These are phyloP conservation scores for Allium fistulosum DNA, from an alignment of 106 monocot genomes.

Conservation along the genomic window DNA sequence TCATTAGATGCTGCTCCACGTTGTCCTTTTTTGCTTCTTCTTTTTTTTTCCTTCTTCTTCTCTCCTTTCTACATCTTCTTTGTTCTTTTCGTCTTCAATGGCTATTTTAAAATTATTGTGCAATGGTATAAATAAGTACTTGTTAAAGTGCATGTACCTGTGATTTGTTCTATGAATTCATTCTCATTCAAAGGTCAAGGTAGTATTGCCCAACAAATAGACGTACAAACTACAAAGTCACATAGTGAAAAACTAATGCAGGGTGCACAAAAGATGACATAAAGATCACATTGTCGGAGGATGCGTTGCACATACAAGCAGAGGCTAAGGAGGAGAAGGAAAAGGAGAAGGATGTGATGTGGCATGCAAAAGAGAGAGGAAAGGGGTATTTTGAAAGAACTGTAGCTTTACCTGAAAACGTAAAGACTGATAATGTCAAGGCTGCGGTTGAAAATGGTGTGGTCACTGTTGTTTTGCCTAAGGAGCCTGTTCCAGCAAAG, in stretches of 20 bases:
- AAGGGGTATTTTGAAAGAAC: slow-evolving; percentile 40
- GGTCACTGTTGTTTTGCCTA: slow-evolving; percentile 63
- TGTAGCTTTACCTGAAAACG: slow-evolving; percentile 50
- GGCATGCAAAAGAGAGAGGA: slow-evolving; percentile 55
- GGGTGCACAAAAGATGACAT: slow-evolving; percentile 67
- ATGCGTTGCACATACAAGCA: slow-evolving; percentile 48
- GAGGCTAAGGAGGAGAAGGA: slow-evolving; percentile 31
- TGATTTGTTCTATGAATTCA: no score
- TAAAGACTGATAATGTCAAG: slow-evolving; percentile 46
- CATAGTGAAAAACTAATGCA: neutral
- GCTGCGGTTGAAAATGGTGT: slow-evolving; percentile 76
- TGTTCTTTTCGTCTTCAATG: no score
- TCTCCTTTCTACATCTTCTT: no score
- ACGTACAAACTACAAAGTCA: neutral
- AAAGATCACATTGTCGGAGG: slow-evolving; percentile 70
- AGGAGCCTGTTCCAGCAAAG: slow-evolving; percentile 42
- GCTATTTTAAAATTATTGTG: no score
- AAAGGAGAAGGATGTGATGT: slow-evolving; percentile 34
- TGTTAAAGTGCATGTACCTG: no score
- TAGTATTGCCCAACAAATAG: neutral
- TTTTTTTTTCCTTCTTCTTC: no score
- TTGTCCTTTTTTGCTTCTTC: no score
- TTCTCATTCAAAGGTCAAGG: no score
- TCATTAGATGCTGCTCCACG: no score
- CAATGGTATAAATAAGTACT: no score